Percentiles rank a stretch among this genome's conserved stretches.
Evolutionary conservation across 805 yeast species (phyloP).

Genomic region (Schwanniomyces polymorphus): DNA sequence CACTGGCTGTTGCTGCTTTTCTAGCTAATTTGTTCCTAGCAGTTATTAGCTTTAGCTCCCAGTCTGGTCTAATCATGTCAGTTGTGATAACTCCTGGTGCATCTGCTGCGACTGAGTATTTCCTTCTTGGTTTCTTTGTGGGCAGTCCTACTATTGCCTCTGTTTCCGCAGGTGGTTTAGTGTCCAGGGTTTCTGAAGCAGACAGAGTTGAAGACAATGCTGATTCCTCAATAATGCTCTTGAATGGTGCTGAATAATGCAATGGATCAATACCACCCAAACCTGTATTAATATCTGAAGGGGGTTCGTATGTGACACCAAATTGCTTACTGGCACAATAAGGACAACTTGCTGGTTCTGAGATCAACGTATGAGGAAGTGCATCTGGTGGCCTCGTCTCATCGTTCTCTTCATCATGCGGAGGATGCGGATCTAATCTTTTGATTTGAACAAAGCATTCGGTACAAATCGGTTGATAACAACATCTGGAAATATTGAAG

Average conservation of each 20-base stretch:
- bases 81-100: slow-evolving; percentile 74
- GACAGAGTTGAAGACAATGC: neutral
- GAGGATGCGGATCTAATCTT: slow-evolving; percentile 89
- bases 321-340: slow-evolving; percentile 87
- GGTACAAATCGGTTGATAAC: slow-evolving; percentile 90
- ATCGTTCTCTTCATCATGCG: slow-evolving; percentile 55
- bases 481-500: slow-evolving; percentile 81
- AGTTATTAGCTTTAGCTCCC: slow-evolving; percentile 73
- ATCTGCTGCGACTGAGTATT: slow-evolving; percentile 58
- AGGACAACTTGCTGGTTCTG: slow-evolving; percentile 91
- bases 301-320: slow-evolving; percentile 80
- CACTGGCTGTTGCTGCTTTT: slow-evolving; percentile 91
- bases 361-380: slow-evolving; percentile 64
- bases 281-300: slow-evolving; percentile 53
- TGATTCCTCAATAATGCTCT: slow-evolving; percentile 7
- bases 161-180: neutral
- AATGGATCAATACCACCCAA: slow-evolving; percentile 55
- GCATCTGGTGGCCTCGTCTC: slow-evolving; percentile 22
- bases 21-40: slow-evolving; percentile 81
- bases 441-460: slow-evolving; percentile 97
- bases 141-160: neutral
- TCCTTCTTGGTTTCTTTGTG: slow-evolving; percentile 15
- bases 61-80: slow-evolving; percentile 87
- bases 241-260: slow-evolving; percentile 22
- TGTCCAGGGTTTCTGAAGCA: neutral